A percentile compares a stretch with the other conserved stretches of the same genome.
These are phyloP conservation scores for Oryza meridionalis DNA, from an alignment of 176 grass and related monocot genomes.

Conservation along the genomic window DNA sequence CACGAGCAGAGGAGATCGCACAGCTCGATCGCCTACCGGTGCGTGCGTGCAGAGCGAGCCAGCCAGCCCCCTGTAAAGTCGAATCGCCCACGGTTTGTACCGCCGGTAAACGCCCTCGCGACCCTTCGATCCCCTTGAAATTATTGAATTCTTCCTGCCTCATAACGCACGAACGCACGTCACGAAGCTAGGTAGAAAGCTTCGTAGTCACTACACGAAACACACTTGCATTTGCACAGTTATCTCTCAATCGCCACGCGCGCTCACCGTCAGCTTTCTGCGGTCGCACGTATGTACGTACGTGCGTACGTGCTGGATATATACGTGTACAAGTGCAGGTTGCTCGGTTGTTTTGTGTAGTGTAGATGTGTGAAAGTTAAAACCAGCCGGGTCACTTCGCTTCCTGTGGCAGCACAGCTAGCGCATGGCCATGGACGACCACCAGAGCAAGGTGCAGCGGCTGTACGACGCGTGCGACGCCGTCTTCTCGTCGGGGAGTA, in stretches of 20 bases:
- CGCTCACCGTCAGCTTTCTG: neutral
- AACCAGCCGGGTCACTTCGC: too few relatives aligned
- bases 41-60: neutral
- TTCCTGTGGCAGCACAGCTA: neutral
- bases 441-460: slow-evolving; percentile 54
- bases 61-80: neutral
- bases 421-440: slow-evolving; percentile 12
- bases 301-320: neutral
- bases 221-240: neutral
- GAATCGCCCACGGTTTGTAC: slow-evolving; percentile 30
- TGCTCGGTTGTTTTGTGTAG: neutral
- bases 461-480: slow-evolving; percentile 55
- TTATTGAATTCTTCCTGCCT: neutral
- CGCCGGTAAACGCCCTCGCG: slow-evolving; percentile 4
- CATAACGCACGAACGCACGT: neutral
- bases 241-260: neutral
- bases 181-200: neutral
- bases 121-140: neutral
- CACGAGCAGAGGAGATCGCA: neutral
- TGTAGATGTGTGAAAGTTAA: too few relatives aligned
- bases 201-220: neutral
- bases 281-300: too few relatives aligned
- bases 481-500: slow-evolving; percentile 45
- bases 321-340: neutral
- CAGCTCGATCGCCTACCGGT: neutral